Evolutionary conservation across 495 filamentous ascomycete genomes (phyloP), one percentile per base, ranked within the genome.

Genomic region (Hypoxylon fuscum): DNA sequence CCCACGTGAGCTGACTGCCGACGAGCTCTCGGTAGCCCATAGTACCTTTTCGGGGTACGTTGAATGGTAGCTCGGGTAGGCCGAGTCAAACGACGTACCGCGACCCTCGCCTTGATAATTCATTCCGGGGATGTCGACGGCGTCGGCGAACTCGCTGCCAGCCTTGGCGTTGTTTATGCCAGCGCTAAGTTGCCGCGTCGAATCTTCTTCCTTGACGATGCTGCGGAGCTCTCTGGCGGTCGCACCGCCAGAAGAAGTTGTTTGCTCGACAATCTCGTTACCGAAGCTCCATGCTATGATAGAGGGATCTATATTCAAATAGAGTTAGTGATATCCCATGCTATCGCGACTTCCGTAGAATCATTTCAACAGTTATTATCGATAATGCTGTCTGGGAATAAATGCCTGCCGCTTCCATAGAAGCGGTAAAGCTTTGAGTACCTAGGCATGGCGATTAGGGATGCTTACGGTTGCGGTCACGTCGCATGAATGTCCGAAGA

Each of bases 31-130:
- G 58, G 60, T 76, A 43, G 63, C 71, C 66, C 68, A 78, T 35
- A 83, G 62, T 65, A 82, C 69, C 60, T 81, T 81, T 40, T 72
- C 57, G 1, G 80, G 81, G 44, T 70, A 80, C 3, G 56, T 53
- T 6, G 14, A 38, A 57, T 76, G 75, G 68, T 81, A 83, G 43
- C 42, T 47, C 6, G 74, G 63, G 44, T 69, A 77, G 10, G 70
- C 65, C 6, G 66, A 66, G n/a, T 48, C n/a, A 34, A 55, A 67
- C 1, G 69, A 68, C 0, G 68, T 68, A 5, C 77, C 76, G 7
- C 61, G 54, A 3, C 79, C 79, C 46, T 82, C 81, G 27, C 79
- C 81, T 37, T 81, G 79, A 67, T 83, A 83, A 63, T 83, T 82
- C 29, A 83, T 35, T 3, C 76, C 72, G 5, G 74, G 69, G 41